These are phyloP conservation scores for Anthostomella pinea DNA, from an alignment of 2,329 filamentous ascomycete species.

Conservation along the genomic window DNA sequence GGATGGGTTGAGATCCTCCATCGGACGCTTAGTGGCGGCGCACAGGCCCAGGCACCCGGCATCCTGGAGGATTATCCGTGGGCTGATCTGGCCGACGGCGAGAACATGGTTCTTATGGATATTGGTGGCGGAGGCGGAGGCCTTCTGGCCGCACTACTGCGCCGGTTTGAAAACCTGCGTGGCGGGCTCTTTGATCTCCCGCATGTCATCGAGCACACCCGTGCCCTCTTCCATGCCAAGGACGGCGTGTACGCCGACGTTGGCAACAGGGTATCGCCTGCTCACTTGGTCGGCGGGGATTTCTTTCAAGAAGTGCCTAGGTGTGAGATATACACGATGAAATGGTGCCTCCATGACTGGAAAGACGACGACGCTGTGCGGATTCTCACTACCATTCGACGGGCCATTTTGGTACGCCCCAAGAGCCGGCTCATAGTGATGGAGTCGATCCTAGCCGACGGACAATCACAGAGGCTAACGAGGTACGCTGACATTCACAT, in stretches of 20 bases:
- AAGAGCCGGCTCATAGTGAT: slow-evolving; percentile 35
- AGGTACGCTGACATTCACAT: slow-evolving; percentile 41
- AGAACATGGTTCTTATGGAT: slow-evolving; percentile 39
- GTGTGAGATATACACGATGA: slow-evolving; percentile 32
- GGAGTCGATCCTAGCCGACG: slow-evolving; percentile 35
- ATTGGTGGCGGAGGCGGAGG: slow-evolving; percentile 40
- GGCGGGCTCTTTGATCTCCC: slow-evolving; percentile 36
- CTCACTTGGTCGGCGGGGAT: slow-evolving; percentile 35
- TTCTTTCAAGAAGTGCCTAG: slow-evolving; percentile 35
- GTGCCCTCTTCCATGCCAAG: slow-evolving; percentile 21
- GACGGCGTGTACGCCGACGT: slow-evolving; percentile 35
- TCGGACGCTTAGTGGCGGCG: slow-evolving; percentile 36
- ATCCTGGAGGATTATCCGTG: slow-evolving; percentile 41
- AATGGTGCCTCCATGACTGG: slow-evolving; percentile 44
- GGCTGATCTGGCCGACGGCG: slow-evolving; percentile 33
- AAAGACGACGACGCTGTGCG: slow-evolving; percentile 28
- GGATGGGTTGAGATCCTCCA: slow-evolving; percentile 36
- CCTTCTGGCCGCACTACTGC: slow-evolving; percentile 35
- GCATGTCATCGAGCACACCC: slow-evolving; percentile 32
- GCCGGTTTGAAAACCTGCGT: slow-evolving; percentile 27
- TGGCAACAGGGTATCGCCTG: slow-evolving; percentile 21
- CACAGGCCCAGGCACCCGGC: slow-evolving; percentile 36
- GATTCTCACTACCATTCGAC: slow-evolving; percentile 31
- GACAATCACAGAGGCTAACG: slow-evolving; percentile 28
- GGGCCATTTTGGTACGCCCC: slow-evolving; percentile 25